These are phyloP conservation scores for Plasmopara muralis DNA, from an alignment of 352 stramenopile genomes.

Conservation along the genomic window DNA sequence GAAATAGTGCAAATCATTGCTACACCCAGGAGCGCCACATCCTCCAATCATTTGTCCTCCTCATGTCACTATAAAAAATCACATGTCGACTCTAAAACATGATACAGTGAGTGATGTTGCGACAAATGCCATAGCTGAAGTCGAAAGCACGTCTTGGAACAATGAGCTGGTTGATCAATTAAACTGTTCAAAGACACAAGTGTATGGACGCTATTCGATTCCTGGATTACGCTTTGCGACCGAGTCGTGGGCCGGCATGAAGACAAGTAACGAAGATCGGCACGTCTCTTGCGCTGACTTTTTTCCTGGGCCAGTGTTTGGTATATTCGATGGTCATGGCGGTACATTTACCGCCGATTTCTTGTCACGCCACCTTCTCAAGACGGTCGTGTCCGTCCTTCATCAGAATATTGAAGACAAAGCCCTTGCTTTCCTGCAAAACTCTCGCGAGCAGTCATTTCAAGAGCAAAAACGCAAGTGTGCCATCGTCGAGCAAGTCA, in stretches of 20 bases:
- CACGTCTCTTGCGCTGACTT: slow-evolving; percentile 18
- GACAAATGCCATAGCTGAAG: slow-evolving; percentile 7
- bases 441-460: slow-evolving; percentile 9
- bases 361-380: slow-evolving; percentile 37
- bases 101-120: slow-evolving; percentile 16
- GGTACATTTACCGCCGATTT: slow-evolving; percentile 47
- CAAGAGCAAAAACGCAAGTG: slow-evolving; percentile 23
- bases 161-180: slow-evolving; percentile 1
- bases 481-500: slow-evolving; percentile 27
- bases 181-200: not conserved
- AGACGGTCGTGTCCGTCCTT: slow-evolving; percentile 22
- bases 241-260: slow-evolving; percentile 47
- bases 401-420: slow-evolving; percentile 25
- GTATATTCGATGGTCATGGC: slow-evolving; percentile 56
- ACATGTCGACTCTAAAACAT: slow-evolving; percentile 18
- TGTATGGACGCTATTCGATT: slow-evolving; percentile 15
- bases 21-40: not conserved
- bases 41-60: not conserved
- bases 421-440: slow-evolving; percentile 14
- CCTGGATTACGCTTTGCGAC: slow-evolving; percentile 38
- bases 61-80: slow-evolving; percentile 7
- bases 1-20: slow-evolving; percentile 11
- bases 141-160: not conserved
- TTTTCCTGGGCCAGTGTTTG: slow-evolving; percentile 50
- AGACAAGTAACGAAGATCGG: slow-evolving; percentile 57